These are phyloP conservation scores for Allomyces javanicus DNA, from an alignment of 192 early-diverging fungal species.

Conservation along the genomic window DNA sequence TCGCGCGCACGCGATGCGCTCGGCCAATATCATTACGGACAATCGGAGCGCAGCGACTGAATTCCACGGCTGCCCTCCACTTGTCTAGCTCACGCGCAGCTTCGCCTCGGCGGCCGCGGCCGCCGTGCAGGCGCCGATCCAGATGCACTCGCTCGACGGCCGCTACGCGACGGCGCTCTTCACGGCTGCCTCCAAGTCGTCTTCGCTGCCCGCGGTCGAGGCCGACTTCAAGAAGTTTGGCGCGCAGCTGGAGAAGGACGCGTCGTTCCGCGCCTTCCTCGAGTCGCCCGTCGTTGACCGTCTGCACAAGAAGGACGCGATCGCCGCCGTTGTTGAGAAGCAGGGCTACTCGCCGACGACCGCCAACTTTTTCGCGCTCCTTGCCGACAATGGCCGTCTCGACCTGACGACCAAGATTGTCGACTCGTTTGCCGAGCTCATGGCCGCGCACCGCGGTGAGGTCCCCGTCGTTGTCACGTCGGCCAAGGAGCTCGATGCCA, in stretches of 20 bases:
- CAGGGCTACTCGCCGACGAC: constrained; percentile 60
- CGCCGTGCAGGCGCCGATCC: constrained; percentile 42
- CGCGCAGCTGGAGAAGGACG: constrained; percentile 47
- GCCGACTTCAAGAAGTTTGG: constrained; percentile 54
- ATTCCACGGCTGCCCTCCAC: too few relatives aligned
- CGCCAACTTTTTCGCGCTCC: constrained; percentile 71
- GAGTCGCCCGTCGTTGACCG: constrained; percentile 75
- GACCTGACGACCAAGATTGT: constrained; percentile 66
- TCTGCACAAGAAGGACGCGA: constrained; percentile 51
- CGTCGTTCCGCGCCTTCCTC: constrained; percentile 45
- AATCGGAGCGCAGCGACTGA: too few relatives aligned
- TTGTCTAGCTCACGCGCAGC: too few relatives aligned
- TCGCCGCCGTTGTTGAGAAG: constrained; percentile 40
- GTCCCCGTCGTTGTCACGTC: constrained; percentile 75
- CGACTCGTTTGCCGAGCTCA: constrained; percentile 54
- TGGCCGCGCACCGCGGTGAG: constrained; percentile 75
- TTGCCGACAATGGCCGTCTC: constrained; percentile 90
- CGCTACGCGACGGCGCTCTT: constrained; percentile 94
- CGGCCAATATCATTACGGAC: too few relatives aligned
- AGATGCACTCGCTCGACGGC: constrained; percentile 84
- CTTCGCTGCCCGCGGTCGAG: constrained; percentile 61
- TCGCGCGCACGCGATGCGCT: too few relatives aligned
- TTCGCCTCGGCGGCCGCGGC: too few relatives aligned
- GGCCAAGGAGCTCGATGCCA: constrained; percentile 60
- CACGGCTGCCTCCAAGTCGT: constrained; percentile 72